Evolutionary conservation across 2,329 filamentous ascomycete genomes (phyloP).

Genomic region (Xylaria sp.): DNA sequence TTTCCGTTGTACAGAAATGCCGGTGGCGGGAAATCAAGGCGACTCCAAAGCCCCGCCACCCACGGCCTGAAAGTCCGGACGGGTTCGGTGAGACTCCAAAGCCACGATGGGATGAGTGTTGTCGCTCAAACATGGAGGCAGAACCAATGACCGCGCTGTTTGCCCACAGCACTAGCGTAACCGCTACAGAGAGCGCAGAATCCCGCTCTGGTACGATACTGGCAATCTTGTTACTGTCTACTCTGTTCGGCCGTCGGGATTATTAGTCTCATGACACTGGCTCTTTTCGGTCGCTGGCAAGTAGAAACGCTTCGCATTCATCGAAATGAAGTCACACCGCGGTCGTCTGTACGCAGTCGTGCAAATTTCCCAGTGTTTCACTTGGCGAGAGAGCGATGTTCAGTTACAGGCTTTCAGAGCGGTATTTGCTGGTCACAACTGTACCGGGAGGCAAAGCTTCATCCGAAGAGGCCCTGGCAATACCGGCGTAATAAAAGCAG

Average conservation of each 20-base stretch:
- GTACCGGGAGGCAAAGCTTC: not conserved
- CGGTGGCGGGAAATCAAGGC: not conserved
- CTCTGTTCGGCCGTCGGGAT: conserved; percentile 3
- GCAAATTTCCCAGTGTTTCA: conserved; percentile 29
- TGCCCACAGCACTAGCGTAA: conserved; percentile 12
- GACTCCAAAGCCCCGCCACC: conserved; percentile 1
- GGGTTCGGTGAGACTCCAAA: conserved; percentile 21
- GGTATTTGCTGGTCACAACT: not conserved
- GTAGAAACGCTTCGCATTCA: conserved; percentile 2
- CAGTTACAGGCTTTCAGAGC: not conserved
- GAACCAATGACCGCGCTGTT: conserved; percentile 13
- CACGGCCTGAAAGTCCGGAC: conserved; percentile 4
- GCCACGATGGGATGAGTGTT: conserved; percentile 4
- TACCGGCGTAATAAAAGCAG: not conserved
- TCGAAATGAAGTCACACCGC: conserved; percentile 8
- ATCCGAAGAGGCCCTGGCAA: not conserved
- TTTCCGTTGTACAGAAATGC: not conserved
- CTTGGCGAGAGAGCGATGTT: conserved; percentile 9
- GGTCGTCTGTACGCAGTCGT: conserved; percentile 8
- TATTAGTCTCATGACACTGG: not conserved
- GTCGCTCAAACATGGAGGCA: conserved; percentile 13
- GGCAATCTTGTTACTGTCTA: conserved; percentile 2
- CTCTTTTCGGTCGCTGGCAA: conserved; percentile 4
- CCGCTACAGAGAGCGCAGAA: conserved; percentile 8
- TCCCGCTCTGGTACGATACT: not conserved